Evolutionary conservation across 768 basidiomycete genomes (phyloP).

Genomic region (Lactarius akahatsu): DNA sequence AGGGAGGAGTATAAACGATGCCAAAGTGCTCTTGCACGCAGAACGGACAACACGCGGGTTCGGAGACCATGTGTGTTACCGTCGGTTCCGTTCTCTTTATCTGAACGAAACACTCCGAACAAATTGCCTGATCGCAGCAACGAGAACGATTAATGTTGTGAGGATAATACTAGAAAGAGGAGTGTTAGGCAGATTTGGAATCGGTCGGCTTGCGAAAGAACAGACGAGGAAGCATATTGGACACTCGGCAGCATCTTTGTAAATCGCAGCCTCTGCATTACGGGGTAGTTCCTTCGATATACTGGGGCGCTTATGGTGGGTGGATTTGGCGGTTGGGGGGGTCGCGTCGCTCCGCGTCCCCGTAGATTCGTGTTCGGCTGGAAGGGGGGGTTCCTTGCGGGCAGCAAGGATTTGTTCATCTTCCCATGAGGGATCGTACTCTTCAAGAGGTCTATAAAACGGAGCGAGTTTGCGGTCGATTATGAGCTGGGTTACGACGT

Average conservation of each 20-base stretch:
- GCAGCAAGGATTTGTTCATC: constrained; percentile 83
- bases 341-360: constrained; percentile 46
- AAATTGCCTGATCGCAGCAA: constrained; percentile 98
- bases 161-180: constrained; percentile 79
- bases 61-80: constrained; percentile 91
- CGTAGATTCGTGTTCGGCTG: constrained; percentile 40
- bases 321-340: constrained; percentile 39
- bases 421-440: constrained; percentile 87
- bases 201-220: constrained; percentile 32
- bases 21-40: constrained; percentile 99
- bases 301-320: constrained; percentile 54
- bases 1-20: constrained; percentile 78
- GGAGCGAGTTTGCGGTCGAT: constrained; percentile 86
- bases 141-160: constrained; percentile 95
- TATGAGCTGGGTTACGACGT: constrained; percentile 84
- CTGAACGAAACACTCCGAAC: constrained; percentile 99
- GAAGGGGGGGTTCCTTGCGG: constrained; percentile 62
- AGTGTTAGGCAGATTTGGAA: constrained; percentile 22
- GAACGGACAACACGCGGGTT: constrained; percentile 95
- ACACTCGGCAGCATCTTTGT: constrained; percentile 86
- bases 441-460: constrained; percentile 94
- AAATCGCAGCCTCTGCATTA: constrained; percentile 73
- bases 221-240: constrained; percentile 96
- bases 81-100: constrained; percentile 97
- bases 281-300: constrained; percentile 63